Percentiles rank a stretch among this genome's conserved stretches.
Conservation (phyloP, 208 protist species). For the Leishmania martiniquensis region DNA sequence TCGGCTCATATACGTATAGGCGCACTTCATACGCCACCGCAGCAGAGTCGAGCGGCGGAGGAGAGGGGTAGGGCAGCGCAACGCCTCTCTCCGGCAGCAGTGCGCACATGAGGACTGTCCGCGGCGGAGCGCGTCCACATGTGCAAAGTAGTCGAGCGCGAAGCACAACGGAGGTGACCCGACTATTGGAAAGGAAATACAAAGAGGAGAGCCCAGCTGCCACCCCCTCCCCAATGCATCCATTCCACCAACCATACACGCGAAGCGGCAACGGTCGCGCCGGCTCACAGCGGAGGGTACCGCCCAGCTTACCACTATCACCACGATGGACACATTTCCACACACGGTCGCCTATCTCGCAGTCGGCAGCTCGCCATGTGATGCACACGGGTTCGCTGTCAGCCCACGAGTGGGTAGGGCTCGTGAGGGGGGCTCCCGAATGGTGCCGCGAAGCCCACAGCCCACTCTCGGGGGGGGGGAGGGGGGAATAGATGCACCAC, state of each 20-base stretch:
- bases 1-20: no score
- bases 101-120: not conserved
- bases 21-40: no score
- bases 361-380: not conserved
- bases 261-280: not conserved
- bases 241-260: not conserved
- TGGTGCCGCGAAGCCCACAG: not conserved
- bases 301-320: no score
- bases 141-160: not conserved
- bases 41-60: no score
- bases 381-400: not conserved
- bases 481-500: not conserved
- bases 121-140: not conserved
- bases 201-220: no score
- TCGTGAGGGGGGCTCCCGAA: not conserved
- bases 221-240: not conserved
- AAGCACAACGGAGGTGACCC: not conserved
- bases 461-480: not conserved
- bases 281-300: not conserved
- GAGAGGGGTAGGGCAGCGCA: no score
- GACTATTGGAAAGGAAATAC: not conserved
- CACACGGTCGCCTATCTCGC: not conserved
- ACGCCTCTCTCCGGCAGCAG: not conserved
- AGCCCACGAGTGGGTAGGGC: not conserved
- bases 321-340: no score